Conservation (phyloP, 768 basidiomycete species). For the Mycena floridula region DNA sequence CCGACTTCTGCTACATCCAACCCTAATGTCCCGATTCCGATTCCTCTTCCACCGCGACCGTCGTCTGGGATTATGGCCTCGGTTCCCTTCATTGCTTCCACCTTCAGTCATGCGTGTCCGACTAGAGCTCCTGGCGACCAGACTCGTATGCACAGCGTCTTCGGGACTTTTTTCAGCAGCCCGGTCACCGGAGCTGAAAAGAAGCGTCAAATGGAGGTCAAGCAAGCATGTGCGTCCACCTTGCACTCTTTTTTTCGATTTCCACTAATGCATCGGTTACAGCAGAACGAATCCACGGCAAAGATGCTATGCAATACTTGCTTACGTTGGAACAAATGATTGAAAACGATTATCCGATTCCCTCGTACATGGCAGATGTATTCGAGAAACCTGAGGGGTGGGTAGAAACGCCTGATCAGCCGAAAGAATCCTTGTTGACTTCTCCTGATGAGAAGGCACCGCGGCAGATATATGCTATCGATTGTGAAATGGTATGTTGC, state of each 20-base stretch:
- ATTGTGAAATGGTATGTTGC: constrained; percentile 91
- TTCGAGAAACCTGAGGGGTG: constrained; percentile 64
- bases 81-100: constrained; percentile 60
- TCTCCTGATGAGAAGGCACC: constrained; percentile 19
- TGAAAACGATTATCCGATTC: constrained; percentile 89
- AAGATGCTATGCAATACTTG: constrained; percentile 64
- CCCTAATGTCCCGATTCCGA: constrained; percentile 47
- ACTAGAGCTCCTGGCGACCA: constrained; percentile 90
- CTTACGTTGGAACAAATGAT: constrained; percentile 83
- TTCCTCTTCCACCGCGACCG: constrained; percentile 24
- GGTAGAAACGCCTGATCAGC: constrained; percentile 70
- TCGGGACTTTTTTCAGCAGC: constrained; percentile 75
- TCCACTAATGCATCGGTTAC: constrained; percentile 5
- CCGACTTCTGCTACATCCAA: constrained; percentile 63
- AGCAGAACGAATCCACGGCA: constrained; percentile 59
- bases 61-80: neutral
- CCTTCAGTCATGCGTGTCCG: constrained; percentile 90
- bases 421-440: constrained; percentile 22
- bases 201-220: constrained; percentile 48
- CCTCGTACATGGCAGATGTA: constrained; percentile 75
- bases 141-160: constrained; percentile 77
- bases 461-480: constrained; percentile 71
- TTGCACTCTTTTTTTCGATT: neutral
- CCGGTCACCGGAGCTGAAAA: constrained; percentile 80
- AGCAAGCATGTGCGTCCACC: constrained; percentile 16